Evolutionary conservation across 208 protist genomes (phyloP).

Genomic region (Crithidia fasciculata): DNA sequence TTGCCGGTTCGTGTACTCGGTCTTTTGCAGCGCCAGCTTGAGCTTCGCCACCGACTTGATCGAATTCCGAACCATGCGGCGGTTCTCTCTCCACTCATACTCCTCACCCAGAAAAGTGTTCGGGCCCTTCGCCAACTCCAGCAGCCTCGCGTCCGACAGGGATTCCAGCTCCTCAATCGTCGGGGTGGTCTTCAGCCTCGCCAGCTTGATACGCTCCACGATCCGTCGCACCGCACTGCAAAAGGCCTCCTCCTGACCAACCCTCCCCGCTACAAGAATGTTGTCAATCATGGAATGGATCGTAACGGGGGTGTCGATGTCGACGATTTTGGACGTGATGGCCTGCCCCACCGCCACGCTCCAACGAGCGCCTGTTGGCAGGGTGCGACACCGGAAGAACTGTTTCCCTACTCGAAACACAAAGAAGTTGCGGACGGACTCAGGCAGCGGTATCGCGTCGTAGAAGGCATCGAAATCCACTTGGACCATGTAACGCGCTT

Average conservation of each 20-base stretch:
- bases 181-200: neutral
- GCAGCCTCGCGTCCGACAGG: neutral
- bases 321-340: too few relatives aligned
- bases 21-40: too few relatives aligned
- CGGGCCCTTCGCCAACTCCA: neutral
- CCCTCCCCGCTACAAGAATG: too few relatives aligned
- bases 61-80: too few relatives aligned
- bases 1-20: too few relatives aligned
- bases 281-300: too few relatives aligned
- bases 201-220: neutral
- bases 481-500: conserved; percentile 7
- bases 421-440: neutral
- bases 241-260: neutral
- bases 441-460: neutral
- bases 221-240: neutral
- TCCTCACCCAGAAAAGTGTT: neutral
- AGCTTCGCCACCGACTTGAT: too few relatives aligned
- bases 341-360: conserved; percentile 7
- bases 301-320: too few relatives aligned
- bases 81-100: neutral
- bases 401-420: neutral
- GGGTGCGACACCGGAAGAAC: neutral
- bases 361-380: conserved; percentile 12
- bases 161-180: neutral
- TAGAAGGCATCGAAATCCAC: conserved; percentile 13